phyloP scores from a whole-genome alignment of 2,329 filamentous ascomycete species.

The Nothophoma quercina region DNA sequence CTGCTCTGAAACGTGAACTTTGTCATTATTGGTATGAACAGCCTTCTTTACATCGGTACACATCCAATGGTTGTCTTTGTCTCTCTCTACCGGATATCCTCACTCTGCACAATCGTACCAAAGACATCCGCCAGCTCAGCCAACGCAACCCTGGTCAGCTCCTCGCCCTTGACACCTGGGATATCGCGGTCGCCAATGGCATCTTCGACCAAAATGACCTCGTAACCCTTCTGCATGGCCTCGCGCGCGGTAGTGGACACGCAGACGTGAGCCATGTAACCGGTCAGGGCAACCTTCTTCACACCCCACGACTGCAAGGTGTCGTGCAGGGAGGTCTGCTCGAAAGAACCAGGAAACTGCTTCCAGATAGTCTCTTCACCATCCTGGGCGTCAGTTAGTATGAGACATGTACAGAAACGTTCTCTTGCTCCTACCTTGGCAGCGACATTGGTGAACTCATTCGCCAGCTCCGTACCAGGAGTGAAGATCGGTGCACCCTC shows the following conservation, averaged over 20 bases:
- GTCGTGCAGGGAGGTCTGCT: conserved; percentile 65
- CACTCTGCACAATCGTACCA: conserved; percentile 64
- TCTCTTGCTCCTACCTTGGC: conserved; percentile 44
- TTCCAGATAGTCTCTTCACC: conserved; percentile 66
- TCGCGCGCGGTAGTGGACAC: conserved; percentile 69
- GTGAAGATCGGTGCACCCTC: conserved; percentile 72
- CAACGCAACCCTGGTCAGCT: conserved; percentile 59
- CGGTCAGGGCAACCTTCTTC: conserved; percentile 68
- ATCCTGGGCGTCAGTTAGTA: conserved; percentile 33
- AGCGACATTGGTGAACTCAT: conserved; percentile 67
- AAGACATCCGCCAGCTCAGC: conserved; percentile 70
- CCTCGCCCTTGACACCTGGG: conserved; percentile 65
- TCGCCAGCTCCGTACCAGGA: conserved; percentile 64
- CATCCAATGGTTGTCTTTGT: too few species aligned
- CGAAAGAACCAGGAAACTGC: conserved; percentile 66
- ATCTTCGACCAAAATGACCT: conserved; percentile 68
- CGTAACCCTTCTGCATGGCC: conserved; percentile 67
- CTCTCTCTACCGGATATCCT: conserved; percentile 54
- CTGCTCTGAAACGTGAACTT: too few species aligned
- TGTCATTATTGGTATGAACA: too few species aligned
- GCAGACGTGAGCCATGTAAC: conserved; percentile 73
- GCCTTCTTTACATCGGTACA: too few species aligned
- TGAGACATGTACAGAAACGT: not conserved
- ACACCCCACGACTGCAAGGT: conserved; percentile 59
- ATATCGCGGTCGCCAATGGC: conserved; percentile 72